Evolutionary conservation across 2,329 filamentous ascomycete species (phyloP).

Genomic region (Sphaerulina vaccinii): DNA sequence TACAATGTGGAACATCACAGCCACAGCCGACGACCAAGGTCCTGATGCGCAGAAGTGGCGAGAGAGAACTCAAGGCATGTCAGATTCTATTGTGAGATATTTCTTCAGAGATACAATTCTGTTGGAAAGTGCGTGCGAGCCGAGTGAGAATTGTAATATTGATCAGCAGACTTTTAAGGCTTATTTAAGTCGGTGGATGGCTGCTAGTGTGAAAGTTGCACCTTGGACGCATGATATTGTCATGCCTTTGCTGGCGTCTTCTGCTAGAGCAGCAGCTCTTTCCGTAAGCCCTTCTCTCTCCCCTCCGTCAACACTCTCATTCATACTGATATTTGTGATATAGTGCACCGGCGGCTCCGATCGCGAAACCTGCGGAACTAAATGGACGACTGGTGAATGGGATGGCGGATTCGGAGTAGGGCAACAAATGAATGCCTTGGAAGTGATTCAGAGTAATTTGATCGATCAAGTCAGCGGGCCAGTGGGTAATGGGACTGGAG

Average conservation of each 20-base stretch:
- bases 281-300: conserved; percentile 52
- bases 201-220: conserved; percentile 41
- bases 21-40: too few relatives aligned
- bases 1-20: conserved; percentile 40
- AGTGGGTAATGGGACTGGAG: conserved; percentile 49
- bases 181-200: conserved; percentile 46
- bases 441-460: conserved; percentile 45
- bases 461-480: conserved; percentile 38
- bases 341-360: conserved; percentile 51
- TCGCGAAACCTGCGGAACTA: conserved; percentile 43
- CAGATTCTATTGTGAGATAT: conserved; percentile 29
- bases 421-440: conserved; percentile 55
- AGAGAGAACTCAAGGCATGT: conserved; percentile 15
- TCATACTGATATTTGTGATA: conserved; percentile 20
- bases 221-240: conserved; percentile 44
- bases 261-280: too few relatives aligned
- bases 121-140: conserved; percentile 44
- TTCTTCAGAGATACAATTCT: conserved; percentile 42
- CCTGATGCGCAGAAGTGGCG: conserved; percentile 38
- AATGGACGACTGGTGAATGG: conserved; percentile 41
- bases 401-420: conserved; percentile 53
- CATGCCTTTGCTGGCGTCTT: conserved; percentile 49
- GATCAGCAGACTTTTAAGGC: conserved; percentile 47
- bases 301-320: conserved; percentile 41
- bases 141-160: conserved; percentile 40